Evolutionary conservation across 2,329 filamentous ascomycete genomes (phyloP).

Genomic region (Cladosporium oxysporum): DNA sequence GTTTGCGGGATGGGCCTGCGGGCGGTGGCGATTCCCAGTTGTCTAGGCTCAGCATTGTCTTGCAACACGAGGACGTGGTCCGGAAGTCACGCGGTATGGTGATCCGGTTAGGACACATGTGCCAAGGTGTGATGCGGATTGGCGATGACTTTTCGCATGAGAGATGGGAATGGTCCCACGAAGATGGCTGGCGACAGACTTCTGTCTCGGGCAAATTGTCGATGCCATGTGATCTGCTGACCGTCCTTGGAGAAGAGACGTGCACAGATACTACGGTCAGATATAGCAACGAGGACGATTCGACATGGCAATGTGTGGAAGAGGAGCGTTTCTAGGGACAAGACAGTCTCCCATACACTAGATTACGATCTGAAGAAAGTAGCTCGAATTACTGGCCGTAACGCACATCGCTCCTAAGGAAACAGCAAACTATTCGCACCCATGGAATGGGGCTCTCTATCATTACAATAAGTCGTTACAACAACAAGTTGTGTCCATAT

Average conservation of each 20-base stretch:
- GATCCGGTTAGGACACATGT: conserved; percentile 2
- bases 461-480: not conserved
- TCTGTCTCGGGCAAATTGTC: not conserved
- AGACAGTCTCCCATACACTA: not conserved
- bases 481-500: not conserved
- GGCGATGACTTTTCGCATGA: conserved; percentile 13
- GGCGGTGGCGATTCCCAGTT: not conserved
- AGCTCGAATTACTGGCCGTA: not conserved
- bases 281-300: not conserved
- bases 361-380: not conserved
- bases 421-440: not conserved
- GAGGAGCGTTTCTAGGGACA: conserved; percentile 4
- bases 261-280: not conserved
- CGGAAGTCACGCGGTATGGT: conserved; percentile 2
- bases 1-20: not conserved
- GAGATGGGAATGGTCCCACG: conserved; percentile 5
- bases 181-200: conserved; percentile 1
- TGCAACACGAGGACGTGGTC: conserved; percentile 4
- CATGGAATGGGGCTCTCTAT: not conserved
- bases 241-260: not conserved
- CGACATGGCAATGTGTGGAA: not conserved
- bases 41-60: conserved; percentile 3
- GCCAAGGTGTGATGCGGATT: conserved; percentile 12
- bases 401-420: not conserved
- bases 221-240: conserved; percentile 9